A percentile compares a stretch with the other conserved stretches of the same genome.
Evolutionary conservation across 1,139 yeast species (phyloP).

Genomic region (Taphrina populina): DNA sequence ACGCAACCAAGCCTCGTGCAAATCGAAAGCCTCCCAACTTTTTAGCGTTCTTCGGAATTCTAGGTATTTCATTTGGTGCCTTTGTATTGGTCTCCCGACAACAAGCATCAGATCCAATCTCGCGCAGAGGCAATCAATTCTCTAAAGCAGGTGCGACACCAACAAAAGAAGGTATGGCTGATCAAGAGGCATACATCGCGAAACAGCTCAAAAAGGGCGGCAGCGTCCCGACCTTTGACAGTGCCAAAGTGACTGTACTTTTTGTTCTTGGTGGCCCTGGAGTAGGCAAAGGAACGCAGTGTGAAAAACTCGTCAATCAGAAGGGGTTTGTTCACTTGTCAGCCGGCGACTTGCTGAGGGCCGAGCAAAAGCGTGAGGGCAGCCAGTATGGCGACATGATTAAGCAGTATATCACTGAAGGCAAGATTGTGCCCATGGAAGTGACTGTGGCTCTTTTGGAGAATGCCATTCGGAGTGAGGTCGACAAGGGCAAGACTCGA

Average conservation of each 20-base stretch:
- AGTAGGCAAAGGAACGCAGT: conserved; percentile 96
- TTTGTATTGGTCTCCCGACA: conserved; percentile 18
- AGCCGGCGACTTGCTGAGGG: conserved; percentile 92
- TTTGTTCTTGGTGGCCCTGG: conserved; percentile 75
- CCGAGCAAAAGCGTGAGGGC: conserved; percentile 80
- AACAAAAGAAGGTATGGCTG: conserved; percentile 51
- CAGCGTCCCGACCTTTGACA: conserved; percentile 24
- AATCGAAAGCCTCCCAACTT: conserved; percentile 27
- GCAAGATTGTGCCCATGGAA: conserved; percentile 92
- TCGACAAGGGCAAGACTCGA: conserved; percentile 54
- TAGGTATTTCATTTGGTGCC: conserved; percentile 23
- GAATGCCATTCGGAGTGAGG: conserved; percentile 63
- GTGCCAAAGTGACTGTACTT: conserved; percentile 55
- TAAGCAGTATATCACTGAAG: conserved; percentile 79
- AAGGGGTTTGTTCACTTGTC: conserved; percentile 82
- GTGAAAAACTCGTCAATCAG: conserved; percentile 76
- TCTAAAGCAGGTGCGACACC: conserved; percentile 32
- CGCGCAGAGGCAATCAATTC: conserved; percentile 23
- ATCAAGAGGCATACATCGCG: conserved; percentile 53
- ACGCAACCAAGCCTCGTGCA: conserved; percentile 1
- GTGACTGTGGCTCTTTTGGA: conserved; percentile 80
- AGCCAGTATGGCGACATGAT: conserved; percentile 84
- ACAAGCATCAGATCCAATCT: conserved; percentile 8
- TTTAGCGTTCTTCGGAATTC: conserved; percentile 27
- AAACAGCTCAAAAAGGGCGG: conserved; percentile 20